Evolutionary conservation across 2,329 filamentous ascomycete species (phyloP).

Genomic region (Trichoderma simmonsii): DNA sequence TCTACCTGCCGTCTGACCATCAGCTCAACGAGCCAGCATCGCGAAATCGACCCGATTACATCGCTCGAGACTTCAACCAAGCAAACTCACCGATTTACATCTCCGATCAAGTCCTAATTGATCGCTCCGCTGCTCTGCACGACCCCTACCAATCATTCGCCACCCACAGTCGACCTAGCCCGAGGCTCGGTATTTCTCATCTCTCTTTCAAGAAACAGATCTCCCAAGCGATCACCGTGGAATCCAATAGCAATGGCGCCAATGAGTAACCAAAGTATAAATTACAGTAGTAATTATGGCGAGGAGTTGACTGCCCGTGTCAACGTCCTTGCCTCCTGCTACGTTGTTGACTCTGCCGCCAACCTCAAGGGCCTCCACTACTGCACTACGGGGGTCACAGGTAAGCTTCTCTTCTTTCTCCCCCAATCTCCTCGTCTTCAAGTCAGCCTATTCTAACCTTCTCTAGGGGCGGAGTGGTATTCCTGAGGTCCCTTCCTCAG

Average conservation of each 20-base stretch:
- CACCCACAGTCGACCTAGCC: slow-evolving; percentile 18
- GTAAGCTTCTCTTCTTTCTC: slow-evolving; percentile 42
- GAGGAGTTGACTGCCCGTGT: slow-evolving; percentile 61
- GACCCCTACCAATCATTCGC: background rate
- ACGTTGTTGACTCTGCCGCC: slow-evolving; percentile 72
- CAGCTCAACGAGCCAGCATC: background rate
- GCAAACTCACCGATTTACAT: background rate
- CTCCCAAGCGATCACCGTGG: slow-evolving; percentile 21
- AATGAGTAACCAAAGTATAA: slow-evolving; percentile 69
- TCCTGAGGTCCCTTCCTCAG: slow-evolving; percentile 87
- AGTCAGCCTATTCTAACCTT: background rate
- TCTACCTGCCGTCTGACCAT: background rate
- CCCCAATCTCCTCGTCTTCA: background rate
- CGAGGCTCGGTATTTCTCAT: slow-evolving; percentile 11
- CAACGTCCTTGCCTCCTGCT: slow-evolving; percentile 88
- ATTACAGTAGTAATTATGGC: slow-evolving; percentile 75
- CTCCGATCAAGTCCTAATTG: background rate
- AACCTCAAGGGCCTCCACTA: slow-evolving; percentile 84
- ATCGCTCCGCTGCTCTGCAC: background rate
- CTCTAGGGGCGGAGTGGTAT: slow-evolving; percentile 91
- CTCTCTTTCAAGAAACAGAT: background rate
- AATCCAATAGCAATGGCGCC: slow-evolving; percentile 51
- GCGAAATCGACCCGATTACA: background rate
- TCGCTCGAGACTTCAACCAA: background rate
- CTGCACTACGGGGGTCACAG: slow-evolving; percentile 87